These are phyloP conservation scores for carrot (Daucus carota) DNA, from an alignment of 129 eudicot genomes.

Conservation along the genomic window DNA sequence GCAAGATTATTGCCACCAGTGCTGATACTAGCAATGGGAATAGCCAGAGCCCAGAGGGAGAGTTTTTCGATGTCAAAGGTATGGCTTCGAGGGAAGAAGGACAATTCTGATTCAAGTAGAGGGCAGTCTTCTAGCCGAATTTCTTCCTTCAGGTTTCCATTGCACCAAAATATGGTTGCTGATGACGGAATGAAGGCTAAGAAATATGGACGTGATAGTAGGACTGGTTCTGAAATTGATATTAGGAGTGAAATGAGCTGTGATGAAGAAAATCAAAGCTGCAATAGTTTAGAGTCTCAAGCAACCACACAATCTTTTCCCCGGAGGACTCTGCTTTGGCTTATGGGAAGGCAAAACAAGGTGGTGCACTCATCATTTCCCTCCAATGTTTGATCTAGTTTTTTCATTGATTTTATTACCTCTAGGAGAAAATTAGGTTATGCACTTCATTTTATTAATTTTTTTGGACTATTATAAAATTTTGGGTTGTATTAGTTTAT, in stretches of 20 bases:
- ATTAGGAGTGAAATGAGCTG: slow-evolving; percentile 26
- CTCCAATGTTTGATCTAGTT: slow-evolving; percentile 30
- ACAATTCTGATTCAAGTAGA: slow-evolving; percentile 23
- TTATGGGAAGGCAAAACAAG: slow-evolving; percentile 76
- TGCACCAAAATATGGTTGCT: slow-evolving; percentile 19
- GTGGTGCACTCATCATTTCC: slow-evolving; percentile 49
- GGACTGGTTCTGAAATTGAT: slow-evolving; percentile 36
- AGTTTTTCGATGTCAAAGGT: slow-evolving; percentile 74
- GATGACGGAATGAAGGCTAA: slow-evolving; percentile 21
- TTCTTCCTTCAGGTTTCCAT: slow-evolving; percentile 50
- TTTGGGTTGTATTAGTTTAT: no score
- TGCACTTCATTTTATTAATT: background rate
- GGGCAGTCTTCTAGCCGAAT: slow-evolving; percentile 13
- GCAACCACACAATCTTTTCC: slow-evolving; percentile 53
- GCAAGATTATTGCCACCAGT: background rate
- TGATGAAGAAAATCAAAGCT: slow-evolving; percentile 46
- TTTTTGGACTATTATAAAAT: background rate
- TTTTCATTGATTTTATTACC: slow-evolving; percentile 7
- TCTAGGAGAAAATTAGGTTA: background rate
- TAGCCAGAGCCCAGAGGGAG: slow-evolving; percentile 41
- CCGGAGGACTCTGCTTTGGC: slow-evolving; percentile 67
- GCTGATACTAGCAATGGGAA: slow-evolving; percentile 19
- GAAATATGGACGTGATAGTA: slow-evolving; percentile 9
- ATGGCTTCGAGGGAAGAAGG: slow-evolving; percentile 70
- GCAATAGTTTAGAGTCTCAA: slow-evolving; percentile 45